A percentile compares a stretch with the other conserved stretches of the same genome.
Conservation (phyloP, 805 yeast genomes). For the Schwanniomyces polymorphus region DNA sequence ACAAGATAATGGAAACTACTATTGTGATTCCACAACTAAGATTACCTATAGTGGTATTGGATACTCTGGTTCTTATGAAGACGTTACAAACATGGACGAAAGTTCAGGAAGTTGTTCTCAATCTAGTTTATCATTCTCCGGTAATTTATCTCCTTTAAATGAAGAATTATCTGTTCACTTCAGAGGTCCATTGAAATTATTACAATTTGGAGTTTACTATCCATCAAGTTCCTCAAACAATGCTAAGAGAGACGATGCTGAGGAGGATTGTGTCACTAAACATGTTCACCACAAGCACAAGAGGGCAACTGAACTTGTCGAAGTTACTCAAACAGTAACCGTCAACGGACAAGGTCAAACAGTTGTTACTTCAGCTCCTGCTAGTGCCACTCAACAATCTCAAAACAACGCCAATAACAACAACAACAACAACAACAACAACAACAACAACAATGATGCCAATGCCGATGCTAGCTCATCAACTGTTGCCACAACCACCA, state of each 20-base stretch:
- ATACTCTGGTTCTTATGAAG: slow-evolving; percentile 78
- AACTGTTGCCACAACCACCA: slow-evolving; percentile 14
- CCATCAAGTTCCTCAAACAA: slow-evolving; percentile 49
- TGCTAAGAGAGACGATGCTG: slow-evolving; percentile 44
- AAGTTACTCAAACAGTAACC: slow-evolving; percentile 76
- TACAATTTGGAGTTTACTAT: slow-evolving; percentile 88
- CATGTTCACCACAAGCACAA: slow-evolving; percentile 51
- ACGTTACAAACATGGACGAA: slow-evolving; percentile 78
- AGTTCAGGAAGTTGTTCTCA: slow-evolving; percentile 70
- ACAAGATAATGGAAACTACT: slow-evolving; percentile 72
- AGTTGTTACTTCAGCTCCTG: slow-evolving; percentile 20
- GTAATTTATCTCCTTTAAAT: slow-evolving; percentile 74
- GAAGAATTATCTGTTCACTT: slow-evolving; percentile 87
- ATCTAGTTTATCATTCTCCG: slow-evolving; percentile 56
- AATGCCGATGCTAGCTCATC: slow-evolving; percentile 10
- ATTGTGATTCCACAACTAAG: slow-evolving; percentile 71
- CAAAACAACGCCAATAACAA: background rate
- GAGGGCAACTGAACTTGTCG: slow-evolving; percentile 64
- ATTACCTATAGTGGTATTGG: slow-evolving; percentile 74
- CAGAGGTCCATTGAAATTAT: slow-evolving; percentile 82
- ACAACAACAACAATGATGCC: slow-evolving; percentile 10
- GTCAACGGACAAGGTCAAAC: slow-evolving; percentile 61
- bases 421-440: slow-evolving; percentile 10
- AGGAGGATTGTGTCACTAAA: slow-evolving; percentile 49
- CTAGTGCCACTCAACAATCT: slow-evolving; percentile 17